Percentiles rank a stretch among this genome's conserved stretches.
Conservation (phyloP, 2,329 filamentous ascomycete species). For the Stemphylium lycopersici region DNA sequence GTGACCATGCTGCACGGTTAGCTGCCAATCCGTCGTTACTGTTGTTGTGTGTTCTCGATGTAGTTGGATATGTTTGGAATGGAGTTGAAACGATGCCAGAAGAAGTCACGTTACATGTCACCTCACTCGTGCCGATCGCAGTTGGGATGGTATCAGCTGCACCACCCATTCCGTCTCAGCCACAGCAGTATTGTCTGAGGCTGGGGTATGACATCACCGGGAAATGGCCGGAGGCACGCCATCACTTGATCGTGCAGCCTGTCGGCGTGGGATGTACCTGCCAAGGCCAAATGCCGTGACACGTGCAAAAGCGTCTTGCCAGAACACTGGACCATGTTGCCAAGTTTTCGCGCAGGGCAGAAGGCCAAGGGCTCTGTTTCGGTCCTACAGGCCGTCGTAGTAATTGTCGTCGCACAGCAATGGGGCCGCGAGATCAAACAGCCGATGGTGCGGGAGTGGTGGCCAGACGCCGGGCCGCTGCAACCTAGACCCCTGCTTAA, state of each 20-base stretch:
- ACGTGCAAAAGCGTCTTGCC: neutral
- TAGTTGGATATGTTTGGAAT: neutral
- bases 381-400: neutral
- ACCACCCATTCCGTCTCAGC: neutral
- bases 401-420: neutral
- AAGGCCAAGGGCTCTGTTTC: neutral
- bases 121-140: too few relatives aligned
- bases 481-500: slow-evolving; percentile 20
- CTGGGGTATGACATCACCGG: slow-evolving; percentile 21
- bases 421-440: neutral
- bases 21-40: neutral
- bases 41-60: too few relatives aligned
- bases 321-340: slow-evolving; percentile 2
- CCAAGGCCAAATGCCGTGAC: slow-evolving; percentile 23
- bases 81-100: neutral
- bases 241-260: slow-evolving; percentile 20
- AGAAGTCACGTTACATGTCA: too few relatives aligned
- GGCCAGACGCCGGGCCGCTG: slow-evolving; percentile 18
- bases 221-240: slow-evolving; percentile 14
- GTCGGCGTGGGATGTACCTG: slow-evolving; percentile 19
- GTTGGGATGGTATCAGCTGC: too few relatives aligned
- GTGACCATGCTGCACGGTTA: neutral
- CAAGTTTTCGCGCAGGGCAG: neutral
- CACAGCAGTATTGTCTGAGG: neutral
- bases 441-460: slow-evolving; percentile 8